A percentile compares a stretch with the other conserved stretches of the same genome.
phyloP scores from a whole-genome alignment of 768 basidiomycete genomes.

The Suillus clintonianus region DNA sequence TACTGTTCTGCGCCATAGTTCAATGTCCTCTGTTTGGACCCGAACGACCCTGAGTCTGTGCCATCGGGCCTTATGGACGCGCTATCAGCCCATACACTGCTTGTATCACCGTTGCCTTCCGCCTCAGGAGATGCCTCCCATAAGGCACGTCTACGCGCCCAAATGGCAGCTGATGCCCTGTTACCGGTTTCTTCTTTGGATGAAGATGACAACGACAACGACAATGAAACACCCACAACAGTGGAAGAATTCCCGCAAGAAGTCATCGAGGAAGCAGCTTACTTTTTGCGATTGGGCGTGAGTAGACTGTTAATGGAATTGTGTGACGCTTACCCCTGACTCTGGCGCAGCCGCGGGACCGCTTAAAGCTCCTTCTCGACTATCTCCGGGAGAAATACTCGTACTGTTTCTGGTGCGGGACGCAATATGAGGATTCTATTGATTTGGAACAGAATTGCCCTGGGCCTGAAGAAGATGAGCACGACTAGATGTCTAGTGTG shows the following conservation, averaged over 20 bases:
- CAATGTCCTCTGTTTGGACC: constrained; percentile 80
- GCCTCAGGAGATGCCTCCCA: constrained; percentile 18
- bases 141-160: constrained; percentile 57
- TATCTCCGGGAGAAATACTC: constrained; percentile 72
- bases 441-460: constrained; percentile 72
- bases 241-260: constrained; percentile 48
- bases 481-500: constrained; percentile 52
- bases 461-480: constrained; percentile 73
- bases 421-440: constrained; percentile 61
- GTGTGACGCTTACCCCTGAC: constrained; percentile 14
- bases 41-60: constrained; percentile 62
- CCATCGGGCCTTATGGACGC: constrained; percentile 66
- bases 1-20: constrained; percentile 48
- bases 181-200: constrained; percentile 44
- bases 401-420: constrained; percentile 92
- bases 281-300: constrained; percentile 70
- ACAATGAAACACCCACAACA: constrained; percentile 19
- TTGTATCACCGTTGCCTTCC: constrained; percentile 9
- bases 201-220: constrained; percentile 36
- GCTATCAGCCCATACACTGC: constrained; percentile 43
- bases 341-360: constrained; percentile 60
- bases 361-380: constrained; percentile 63
- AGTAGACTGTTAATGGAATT: constrained; percentile 16
- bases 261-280: constrained; percentile 62
- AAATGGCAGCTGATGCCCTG: constrained; percentile 78